Evolutionary conservation across 768 basidiomycete species (phyloP).

Genomic region (Boletus speciosus): DNA sequence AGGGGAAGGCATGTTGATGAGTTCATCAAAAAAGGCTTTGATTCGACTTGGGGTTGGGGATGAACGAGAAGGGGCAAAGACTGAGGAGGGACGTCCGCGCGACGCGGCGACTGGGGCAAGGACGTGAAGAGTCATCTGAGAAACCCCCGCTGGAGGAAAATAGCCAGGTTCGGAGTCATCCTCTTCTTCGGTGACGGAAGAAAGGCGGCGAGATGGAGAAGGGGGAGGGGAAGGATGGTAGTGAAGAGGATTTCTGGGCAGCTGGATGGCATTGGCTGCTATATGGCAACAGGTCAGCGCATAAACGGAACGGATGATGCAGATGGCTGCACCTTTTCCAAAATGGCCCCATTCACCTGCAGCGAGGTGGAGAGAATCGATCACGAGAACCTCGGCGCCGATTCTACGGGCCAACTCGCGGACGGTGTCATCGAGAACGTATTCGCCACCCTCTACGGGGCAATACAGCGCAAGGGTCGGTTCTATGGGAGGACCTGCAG

Average conservation of each 20-base stretch:
- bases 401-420: slow-evolving; percentile 70
- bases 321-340: slow-evolving; percentile 57
- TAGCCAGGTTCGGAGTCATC: slow-evolving; percentile 50
- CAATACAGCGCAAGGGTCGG: slow-evolving; percentile 85
- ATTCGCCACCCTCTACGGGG: slow-evolving; percentile 78
- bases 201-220: slow-evolving; percentile 25
- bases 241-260: slow-evolving; percentile 76
- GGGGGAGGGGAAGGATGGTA: slow-evolving; percentile 39
- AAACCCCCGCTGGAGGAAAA: slow-evolving; percentile 31
- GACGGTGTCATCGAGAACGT: slow-evolving; percentile 77
- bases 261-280: slow-evolving; percentile 69
- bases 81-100: slow-evolving; percentile 33
- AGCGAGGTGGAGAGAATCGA: slow-evolving; percentile 82
- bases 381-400: slow-evolving; percentile 75
- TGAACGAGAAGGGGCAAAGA: slow-evolving; percentile 39
- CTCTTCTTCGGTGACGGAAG: slow-evolving; percentile 37
- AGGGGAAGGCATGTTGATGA: slow-evolving; percentile 59
- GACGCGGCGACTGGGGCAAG: slow-evolving; percentile 35
- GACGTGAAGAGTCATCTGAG: slow-evolving; percentile 48
- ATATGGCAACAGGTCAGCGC: slow-evolving; percentile 7
- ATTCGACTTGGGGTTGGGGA: slow-evolving; percentile 50
- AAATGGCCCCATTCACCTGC: slow-evolving; percentile 87
- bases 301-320: background rate
- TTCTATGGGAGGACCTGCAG: slow-evolving; percentile 55
- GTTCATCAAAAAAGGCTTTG: slow-evolving; percentile 71